phyloP scores from a whole-genome alignment of 768 basidiomycete genomes.

The Exidia glandulosa region DNA sequence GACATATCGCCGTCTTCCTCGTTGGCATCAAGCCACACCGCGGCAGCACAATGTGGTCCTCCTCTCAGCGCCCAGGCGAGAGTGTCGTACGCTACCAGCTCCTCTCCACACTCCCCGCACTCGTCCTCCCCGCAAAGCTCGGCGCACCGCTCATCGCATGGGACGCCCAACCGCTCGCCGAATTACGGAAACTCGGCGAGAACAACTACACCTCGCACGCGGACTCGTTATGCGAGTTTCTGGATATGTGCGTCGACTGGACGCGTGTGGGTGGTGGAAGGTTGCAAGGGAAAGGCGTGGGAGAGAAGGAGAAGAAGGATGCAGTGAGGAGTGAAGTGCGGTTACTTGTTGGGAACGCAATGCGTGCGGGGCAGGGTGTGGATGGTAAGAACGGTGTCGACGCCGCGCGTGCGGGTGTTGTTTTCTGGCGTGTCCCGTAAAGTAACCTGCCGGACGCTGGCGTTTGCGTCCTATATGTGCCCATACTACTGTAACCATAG shows the following conservation, averaged over 20 bases:
- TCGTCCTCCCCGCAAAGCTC: conserved; percentile 47
- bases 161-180: conserved; percentile 37
- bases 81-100: conserved; percentile 53
- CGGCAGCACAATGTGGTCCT: conserved; percentile 40
- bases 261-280: conserved; percentile 25
- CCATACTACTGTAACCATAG: too few relatives aligned
- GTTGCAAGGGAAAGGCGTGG: not conserved
- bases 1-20: conserved; percentile 45
- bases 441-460: too few relatives aligned
- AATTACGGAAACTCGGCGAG: not conserved
- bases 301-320: conserved; percentile 20
- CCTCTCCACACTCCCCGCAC: conserved; percentile 48
- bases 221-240: conserved; percentile 42
- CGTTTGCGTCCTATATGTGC: too few relatives aligned
- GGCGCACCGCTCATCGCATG: conserved; percentile 56
- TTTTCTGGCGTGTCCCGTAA: conserved; percentile 54
- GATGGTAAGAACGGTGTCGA: conserved; percentile 47
- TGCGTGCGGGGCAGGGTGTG: conserved; percentile 37
- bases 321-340: conserved; percentile 36
- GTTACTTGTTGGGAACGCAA: conserved; percentile 44
- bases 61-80: conserved; percentile 46
- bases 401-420: conserved; percentile 47
- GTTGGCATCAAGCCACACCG: conserved; percentile 54
- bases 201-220: not conserved
- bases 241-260: conserved; percentile 57